Percentiles rank a stretch among this genome's conserved stretches.
Conservation (phyloP, 108 stramenopile genomes). For the Skeletonema potamos region DNA sequence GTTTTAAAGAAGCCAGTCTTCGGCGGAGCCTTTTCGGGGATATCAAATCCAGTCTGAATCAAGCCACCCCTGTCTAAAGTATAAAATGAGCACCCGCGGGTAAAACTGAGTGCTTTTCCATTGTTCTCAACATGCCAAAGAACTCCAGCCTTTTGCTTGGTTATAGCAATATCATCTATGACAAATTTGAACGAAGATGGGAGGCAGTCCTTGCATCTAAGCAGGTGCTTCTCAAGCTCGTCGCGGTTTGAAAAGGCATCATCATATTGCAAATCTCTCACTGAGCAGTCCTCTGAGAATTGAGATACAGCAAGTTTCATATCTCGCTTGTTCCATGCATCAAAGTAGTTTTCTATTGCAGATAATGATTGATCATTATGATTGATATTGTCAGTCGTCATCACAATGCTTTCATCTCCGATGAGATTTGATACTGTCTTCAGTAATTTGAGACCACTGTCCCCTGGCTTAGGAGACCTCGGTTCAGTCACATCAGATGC, state of each 20-base stretch:
- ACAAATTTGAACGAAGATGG: constrained; percentile 66
- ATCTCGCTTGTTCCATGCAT: constrained; percentile 81
- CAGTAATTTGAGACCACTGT: constrained; percentile 28
- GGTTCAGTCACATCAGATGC: constrained; percentile 42
- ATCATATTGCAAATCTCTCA: constrained; percentile 68
- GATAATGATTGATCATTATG: constrained; percentile 1
- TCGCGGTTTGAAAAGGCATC: constrained; percentile 60
- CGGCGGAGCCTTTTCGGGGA: constrained; percentile 71
- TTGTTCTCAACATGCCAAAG: constrained; percentile 83
- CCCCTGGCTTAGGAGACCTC: constrained; percentile 30
- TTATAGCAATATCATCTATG: constrained; percentile 59
- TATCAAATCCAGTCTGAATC: constrained; percentile 65
- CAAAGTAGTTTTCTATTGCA: constrained; percentile 55
- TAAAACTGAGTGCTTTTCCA: constrained; percentile 66
- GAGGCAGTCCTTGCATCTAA: constrained; percentile 51
- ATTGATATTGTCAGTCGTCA: background rate
- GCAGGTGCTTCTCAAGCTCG: constrained; percentile 51
- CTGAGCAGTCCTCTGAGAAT: constrained; percentile 53
- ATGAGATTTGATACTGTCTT: constrained; percentile 32
- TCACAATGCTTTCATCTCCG: constrained; percentile 30
- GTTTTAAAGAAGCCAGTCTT: constrained; percentile 54
- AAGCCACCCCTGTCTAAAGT: constrained; percentile 40
- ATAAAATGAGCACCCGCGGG: constrained; percentile 76
- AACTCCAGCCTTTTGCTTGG: constrained; percentile 37
- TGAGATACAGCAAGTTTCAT: constrained; percentile 55